phyloP scores from a whole-genome alignment of 2,329 filamentous ascomycete genomes.

The Phialophora verrucosa region DNA sequence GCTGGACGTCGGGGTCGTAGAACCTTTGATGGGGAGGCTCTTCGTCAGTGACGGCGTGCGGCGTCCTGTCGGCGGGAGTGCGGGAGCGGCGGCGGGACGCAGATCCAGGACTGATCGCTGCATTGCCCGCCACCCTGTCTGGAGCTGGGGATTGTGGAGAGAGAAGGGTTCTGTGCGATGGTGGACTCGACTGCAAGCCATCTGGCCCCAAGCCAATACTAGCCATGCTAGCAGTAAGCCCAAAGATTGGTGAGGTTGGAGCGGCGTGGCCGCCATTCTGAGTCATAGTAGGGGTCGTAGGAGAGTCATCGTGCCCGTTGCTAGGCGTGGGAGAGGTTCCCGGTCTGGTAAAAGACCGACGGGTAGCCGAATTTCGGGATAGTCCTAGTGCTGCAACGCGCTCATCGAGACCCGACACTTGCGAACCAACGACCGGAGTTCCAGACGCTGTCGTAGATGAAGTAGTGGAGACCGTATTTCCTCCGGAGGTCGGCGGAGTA shows the following conservation, averaged over 20 bases:
- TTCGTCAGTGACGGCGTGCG: slow-evolving; percentile 18
- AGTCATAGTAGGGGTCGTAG: neutral
- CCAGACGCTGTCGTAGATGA: slow-evolving; percentile 1
- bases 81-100: slow-evolving; percentile 16
- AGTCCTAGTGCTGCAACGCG: slow-evolving; percentile 10
- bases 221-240: neutral
- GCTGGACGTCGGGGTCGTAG: slow-evolving; percentile 17
- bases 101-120: slow-evolving; percentile 9
- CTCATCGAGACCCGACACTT: slow-evolving; percentile 9
- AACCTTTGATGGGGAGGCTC: slow-evolving; percentile 13
- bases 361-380: neutral
- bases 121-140: neutral
- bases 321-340: neutral
- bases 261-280: neutral
- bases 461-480: slow-evolving; percentile 5
- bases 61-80: slow-evolving; percentile 6
- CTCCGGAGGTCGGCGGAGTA: neutral
- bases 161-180: neutral
- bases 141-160: slow-evolving; percentile 13
- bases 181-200: neutral
- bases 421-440: slow-evolving; percentile 2
- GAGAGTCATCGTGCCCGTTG: slow-evolving; percentile 3
- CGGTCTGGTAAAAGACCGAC: neutral
- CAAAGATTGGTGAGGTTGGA: neutral
- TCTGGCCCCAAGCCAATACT: slow-evolving; percentile 1